Evolutionary conservation across 2,329 filamentous ascomycete species (phyloP), one percentile per base, ranked within the genome.

Genomic region (Scytalidium sp.): DNA sequence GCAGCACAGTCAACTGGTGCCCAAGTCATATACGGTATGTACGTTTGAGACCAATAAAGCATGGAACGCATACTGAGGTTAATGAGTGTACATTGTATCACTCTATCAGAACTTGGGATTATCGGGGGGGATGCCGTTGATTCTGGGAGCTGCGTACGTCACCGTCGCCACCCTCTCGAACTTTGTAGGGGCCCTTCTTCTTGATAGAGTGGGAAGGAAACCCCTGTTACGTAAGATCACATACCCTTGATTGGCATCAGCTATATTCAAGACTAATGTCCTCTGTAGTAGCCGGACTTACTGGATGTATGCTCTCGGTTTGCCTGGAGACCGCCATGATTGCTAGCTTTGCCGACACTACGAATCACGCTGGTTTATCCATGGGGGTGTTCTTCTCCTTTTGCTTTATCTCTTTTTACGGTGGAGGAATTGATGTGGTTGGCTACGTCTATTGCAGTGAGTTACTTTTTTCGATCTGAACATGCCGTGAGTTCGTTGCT

Each of bases 71-170:
- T 13, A 29, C 25, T 29, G 13, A 29, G 7, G 13, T 29, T 29
- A 29, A 29, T 13, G 13, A 44, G 71, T 71, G 47, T 75, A 75
- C 49, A 69, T 69, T 4, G 69, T 69, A 47, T 59, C 70, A 43
- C 63, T 71, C 43, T 69, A 67, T 58, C 53, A 61, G 42, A 52
- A 50, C 22, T 65, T 76, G 10, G 73, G 64, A 25, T 60, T 68
- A 49, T 58, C 51, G 22, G 63, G 60, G 21, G 67, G 63, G 50
- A 66, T 68, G 64, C 72, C 73, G 2, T 58, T 76, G 22, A 64
- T 76, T 3, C 57, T 75, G 21, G 69, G 65, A 50, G 71, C 71
- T n/a, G 52, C 72, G 19, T 75, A 71, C 70, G 61, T 72, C 21
- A 73, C 70, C 9, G 67, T 67, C 19, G 66, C 68, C 2, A 59